Conservation (phyloP, 1,139 yeast genomes). For the Geotrichum reessii region DNA sequence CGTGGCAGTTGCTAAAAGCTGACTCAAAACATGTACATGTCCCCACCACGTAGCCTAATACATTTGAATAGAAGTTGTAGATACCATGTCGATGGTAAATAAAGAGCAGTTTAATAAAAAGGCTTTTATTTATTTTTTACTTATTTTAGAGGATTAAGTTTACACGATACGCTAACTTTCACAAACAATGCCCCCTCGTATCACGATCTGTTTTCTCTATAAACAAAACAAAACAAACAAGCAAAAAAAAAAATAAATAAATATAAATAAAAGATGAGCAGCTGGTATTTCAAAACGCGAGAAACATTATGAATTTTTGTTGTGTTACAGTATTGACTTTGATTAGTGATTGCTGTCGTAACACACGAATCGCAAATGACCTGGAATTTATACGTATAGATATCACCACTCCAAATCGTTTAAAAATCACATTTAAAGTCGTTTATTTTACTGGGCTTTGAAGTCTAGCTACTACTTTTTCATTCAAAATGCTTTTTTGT, state of each 20-base stretch:
- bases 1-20: not conserved
- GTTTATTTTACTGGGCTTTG: not conserved
- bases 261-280: not conserved
- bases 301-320: not conserved
- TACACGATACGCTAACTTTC: too few relatives aligned
- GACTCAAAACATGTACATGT: not conserved
- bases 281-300: not conserved
- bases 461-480: not conserved
- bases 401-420: not conserved
- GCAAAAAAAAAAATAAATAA: not conserved
- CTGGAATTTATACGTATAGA: not conserved
- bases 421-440: not conserved
- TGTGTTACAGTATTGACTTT: too few relatives aligned
- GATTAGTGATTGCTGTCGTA: not conserved
- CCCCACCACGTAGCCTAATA: not conserved
- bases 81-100: too few relatives aligned
- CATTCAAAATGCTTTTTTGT: not conserved
- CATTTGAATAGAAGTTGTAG: not conserved
- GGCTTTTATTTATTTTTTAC: too few relatives aligned
- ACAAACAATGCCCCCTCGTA: too few relatives aligned
- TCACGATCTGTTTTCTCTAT: too few relatives aligned
- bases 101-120: too few relatives aligned
- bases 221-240: too few relatives aligned
- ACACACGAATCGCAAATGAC: not conserved
- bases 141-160: too few relatives aligned